These are phyloP conservation scores for Candida anutae DNA, from an alignment of 1,139 yeast genomes.

Conservation along the genomic window DNA sequence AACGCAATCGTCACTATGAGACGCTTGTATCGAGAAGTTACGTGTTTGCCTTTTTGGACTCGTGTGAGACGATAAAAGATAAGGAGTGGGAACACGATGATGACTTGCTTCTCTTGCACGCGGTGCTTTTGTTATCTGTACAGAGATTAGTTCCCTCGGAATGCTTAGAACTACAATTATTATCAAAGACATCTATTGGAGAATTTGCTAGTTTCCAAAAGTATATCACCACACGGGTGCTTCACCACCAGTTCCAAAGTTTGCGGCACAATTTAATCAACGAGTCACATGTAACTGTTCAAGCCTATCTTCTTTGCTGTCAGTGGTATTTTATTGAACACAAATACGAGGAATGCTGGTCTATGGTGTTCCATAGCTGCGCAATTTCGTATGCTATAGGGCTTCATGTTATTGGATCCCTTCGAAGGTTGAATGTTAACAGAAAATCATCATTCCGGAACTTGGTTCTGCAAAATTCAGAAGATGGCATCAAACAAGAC, in stretches of 20 bases:
- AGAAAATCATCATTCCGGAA: background rate
- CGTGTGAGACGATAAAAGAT: slow-evolving; percentile 21
- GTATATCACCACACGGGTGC: slow-evolving; percentile 22
- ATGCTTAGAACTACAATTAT: slow-evolving; percentile 19
- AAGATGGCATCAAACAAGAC: slow-evolving; percentile 12
- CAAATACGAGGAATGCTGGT: slow-evolving; percentile 43
- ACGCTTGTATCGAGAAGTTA: slow-evolving; percentile 23
- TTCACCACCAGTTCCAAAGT: slow-evolving; percentile 30
- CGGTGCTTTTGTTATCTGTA: slow-evolving; percentile 35
- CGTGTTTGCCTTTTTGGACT: slow-evolving; percentile 22
- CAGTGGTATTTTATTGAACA: slow-evolving; percentile 45
- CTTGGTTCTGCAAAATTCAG: slow-evolving; percentile 1
- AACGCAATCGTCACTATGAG: slow-evolving; percentile 20
- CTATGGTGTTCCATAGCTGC: slow-evolving; percentile 42
- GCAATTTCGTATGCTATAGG: slow-evolving; percentile 46
- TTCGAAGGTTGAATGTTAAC: slow-evolving; percentile 8
- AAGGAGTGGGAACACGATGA: slow-evolving; percentile 45
- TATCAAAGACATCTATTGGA: slow-evolving; percentile 13
- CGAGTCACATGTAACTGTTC: slow-evolving; percentile 40
- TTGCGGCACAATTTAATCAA: slow-evolving; percentile 39
- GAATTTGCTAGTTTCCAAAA: slow-evolving; percentile 19
- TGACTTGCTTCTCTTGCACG: slow-evolving; percentile 38
- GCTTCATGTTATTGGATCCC: slow-evolving; percentile 37
- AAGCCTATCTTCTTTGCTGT: slow-evolving; percentile 43
- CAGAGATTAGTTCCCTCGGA: slow-evolving; percentile 32